phyloP scores from a whole-genome alignment of 441 rosid species.

The Bocquillonia castaneifolia region DNA sequence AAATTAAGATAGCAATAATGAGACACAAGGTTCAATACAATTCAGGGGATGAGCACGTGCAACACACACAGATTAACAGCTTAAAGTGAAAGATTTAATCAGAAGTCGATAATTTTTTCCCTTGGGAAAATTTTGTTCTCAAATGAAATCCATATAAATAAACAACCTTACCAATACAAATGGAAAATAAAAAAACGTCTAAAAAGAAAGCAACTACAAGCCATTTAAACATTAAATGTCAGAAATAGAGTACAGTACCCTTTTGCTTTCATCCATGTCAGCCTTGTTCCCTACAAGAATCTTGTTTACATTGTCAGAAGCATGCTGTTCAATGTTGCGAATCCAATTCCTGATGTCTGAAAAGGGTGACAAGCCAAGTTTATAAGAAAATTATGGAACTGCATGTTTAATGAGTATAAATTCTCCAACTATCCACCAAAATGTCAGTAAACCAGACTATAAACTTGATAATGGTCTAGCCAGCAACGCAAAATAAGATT shows the following conservation, averaged over 20 bases:
- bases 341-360: slow-evolving; percentile 83
- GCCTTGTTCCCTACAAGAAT: slow-evolving; percentile 86
- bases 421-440: neutral
- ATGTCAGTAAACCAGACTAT: neutral
- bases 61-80: neutral
- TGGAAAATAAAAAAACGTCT: neutral
- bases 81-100: neutral
- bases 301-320: slow-evolving; percentile 85
- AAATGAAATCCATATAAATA: neutral
- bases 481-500: neutral
- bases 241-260: slow-evolving; percentile 34
- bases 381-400: slow-evolving; percentile 12
- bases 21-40: slow-evolving; percentile 8
- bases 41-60: neutral
- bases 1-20: slow-evolving; percentile 3
- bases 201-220: neutral
- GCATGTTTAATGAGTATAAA: neutral
- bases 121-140: neutral
- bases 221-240: neutral
- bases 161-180: neutral
- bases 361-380: neutral
- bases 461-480: neutral
- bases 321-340: slow-evolving; percentile 84
- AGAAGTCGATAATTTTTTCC: neutral
- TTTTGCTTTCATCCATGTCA: slow-evolving; percentile 91